phyloP scores from a whole-genome alignment of 768 basidiomycete species.

The Hysterangium stoloniferum region DNA sequence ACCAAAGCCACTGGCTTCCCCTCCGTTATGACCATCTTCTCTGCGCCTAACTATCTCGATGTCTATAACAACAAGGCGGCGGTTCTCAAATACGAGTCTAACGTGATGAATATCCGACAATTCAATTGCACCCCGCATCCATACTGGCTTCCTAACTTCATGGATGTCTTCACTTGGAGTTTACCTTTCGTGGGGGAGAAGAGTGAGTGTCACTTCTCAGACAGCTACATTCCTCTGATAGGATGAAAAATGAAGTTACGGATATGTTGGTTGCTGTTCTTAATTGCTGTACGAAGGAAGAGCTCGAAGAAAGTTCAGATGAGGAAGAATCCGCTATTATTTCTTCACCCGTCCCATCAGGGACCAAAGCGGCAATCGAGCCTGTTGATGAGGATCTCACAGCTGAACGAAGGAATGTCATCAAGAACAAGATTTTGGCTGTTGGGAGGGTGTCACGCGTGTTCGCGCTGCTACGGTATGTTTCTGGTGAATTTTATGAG shows the following conservation, averaged over 20 bases:
- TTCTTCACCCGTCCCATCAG: constrained; percentile 14
- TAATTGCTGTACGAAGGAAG: constrained; percentile 93
- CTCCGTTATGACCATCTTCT: constrained; percentile 99
- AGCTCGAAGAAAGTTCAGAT: constrained; percentile 60
- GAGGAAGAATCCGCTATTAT: constrained; percentile 24
- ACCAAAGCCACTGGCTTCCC: constrained; percentile 98
- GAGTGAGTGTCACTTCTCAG: constrained; percentile 44
- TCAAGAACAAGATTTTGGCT: constrained; percentile 98
- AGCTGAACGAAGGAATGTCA: constrained; percentile 75
- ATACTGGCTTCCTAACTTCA: constrained; percentile 99
- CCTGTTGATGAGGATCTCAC: constrained; percentile 39
- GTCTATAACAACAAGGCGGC: constrained; percentile 99
- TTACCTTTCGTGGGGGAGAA: constrained; percentile 98
- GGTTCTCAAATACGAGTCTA: constrained; percentile 97
- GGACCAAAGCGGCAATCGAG: constrained; percentile 21
- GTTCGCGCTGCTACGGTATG: constrained; percentile 89
- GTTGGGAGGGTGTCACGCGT: constrained; percentile 95
- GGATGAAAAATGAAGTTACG: constrained; percentile 58
- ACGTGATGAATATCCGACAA: constrained; percentile 97
- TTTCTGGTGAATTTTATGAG: constrained; percentile 11
- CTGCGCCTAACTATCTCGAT: constrained; percentile 95
- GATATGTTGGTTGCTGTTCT: constrained; percentile 98
- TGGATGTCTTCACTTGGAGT: constrained; percentile 99
- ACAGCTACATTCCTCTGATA: background rate
- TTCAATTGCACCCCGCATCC: constrained; percentile 94